These are phyloP conservation scores for Oryza meyeriana DNA, from an alignment of 176 grass and related monocot genomes.

Conservation along the genomic window DNA sequence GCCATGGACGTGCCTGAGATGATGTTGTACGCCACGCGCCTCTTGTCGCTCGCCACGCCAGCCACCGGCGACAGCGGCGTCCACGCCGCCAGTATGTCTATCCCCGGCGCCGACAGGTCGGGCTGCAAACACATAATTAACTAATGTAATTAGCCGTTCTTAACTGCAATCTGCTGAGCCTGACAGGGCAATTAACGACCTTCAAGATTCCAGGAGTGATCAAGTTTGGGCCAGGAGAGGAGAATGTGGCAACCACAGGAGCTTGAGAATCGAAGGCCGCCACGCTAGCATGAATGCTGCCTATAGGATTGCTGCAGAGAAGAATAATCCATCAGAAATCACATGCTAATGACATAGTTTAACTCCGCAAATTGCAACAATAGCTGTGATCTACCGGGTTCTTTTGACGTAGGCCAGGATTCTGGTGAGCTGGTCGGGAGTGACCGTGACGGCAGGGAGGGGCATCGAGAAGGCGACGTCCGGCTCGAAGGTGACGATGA, in stretches of 20 bases:
- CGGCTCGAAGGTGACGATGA: not conserved
- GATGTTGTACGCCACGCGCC: constrained; percentile 27
- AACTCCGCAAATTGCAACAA: not conserved
- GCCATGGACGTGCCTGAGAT: constrained; percentile 68
- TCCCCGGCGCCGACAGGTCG: too few species aligned
- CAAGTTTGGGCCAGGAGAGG: too few species aligned
- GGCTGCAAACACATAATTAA: too few species aligned
- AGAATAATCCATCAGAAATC: not conserved
- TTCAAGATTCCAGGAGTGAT: too few species aligned
- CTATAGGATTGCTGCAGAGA: not conserved
- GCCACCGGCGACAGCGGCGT: too few species aligned
- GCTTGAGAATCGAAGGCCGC: not conserved
- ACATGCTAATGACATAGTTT: too few species aligned
- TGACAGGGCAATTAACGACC: too few species aligned
- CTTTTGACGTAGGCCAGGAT: not conserved
- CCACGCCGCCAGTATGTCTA: too few species aligned
- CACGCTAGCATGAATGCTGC: not conserved
- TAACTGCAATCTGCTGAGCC: too few species aligned
- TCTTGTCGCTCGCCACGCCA: too few species aligned
- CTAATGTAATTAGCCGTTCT: too few species aligned
- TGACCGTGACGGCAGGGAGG: not conserved
- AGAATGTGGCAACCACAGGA: too few species aligned
- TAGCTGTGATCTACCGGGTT: not conserved
- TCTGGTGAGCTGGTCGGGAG: not conserved
- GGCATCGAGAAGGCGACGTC: not conserved